These are phyloP conservation scores for Cinnamomum chago DNA, from an alignment of 164 flowering plant genomes.

Conservation along the genomic window DNA sequence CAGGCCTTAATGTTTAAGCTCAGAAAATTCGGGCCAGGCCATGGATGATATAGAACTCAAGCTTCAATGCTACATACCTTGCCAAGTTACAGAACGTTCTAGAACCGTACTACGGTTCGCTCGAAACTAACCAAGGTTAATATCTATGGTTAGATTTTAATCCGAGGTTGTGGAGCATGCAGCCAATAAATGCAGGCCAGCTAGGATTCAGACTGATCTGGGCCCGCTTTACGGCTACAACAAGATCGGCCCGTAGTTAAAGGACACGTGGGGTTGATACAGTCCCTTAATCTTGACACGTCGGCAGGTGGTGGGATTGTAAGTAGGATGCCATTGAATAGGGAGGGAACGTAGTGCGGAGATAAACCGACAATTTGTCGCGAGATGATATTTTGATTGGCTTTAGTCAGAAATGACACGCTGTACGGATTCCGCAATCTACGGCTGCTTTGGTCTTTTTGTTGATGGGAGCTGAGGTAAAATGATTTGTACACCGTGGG, in stretches of 20 bases:
- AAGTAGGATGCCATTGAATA: too few species aligned
- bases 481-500: neutral
- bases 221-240: neutral
- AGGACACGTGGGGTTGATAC: neutral
- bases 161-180: neutral
- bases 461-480: neutral
- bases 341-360: neutral
- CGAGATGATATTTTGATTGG: neutral
- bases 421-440: neutral
- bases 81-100: neutral
- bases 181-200: slow-evolving; percentile 16
- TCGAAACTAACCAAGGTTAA: slow-evolving; percentile 8
- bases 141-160: neutral
- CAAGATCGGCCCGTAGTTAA: neutral
- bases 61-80: too few species aligned
- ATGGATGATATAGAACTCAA: too few species aligned
- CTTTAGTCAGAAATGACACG: neutral
- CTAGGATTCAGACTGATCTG: neutral
- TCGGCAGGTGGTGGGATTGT: neutral
- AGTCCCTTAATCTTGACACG: neutral
- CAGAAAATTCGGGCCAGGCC: neutral
- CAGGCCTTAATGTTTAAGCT: neutral
- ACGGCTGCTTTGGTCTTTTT: neutral
- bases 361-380: slow-evolving; percentile 12
- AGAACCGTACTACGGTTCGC: slow-evolving; percentile 2